These are phyloP conservation scores for Melianthus villosus DNA, from an alignment of 441 rosid species.

Conservation along the genomic window DNA sequence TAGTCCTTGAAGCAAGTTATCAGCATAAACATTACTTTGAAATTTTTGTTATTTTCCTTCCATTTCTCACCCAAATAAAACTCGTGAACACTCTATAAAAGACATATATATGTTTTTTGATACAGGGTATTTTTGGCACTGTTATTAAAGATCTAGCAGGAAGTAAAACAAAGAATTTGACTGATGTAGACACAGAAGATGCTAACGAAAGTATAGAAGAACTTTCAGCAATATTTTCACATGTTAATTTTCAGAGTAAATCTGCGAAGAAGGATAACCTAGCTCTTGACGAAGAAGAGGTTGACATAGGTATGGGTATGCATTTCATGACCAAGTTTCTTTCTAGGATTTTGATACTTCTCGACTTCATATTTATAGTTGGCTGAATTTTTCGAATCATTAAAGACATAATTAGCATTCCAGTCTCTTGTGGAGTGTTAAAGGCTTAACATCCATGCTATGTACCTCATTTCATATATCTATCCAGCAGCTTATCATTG, in stretches of 20 bases:
- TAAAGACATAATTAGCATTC: no score
- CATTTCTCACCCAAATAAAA: not conserved
- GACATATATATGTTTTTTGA: conserved; percentile 8
- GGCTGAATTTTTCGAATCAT: conserved; percentile 1
- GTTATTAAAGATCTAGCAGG: conserved; percentile 44
- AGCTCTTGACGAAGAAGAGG: conserved; percentile 25
- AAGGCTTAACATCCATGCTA: no score
- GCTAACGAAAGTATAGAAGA: conserved; percentile 46
- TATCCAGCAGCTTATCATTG: no score
- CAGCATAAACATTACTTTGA: no score
- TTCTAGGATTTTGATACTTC: not conserved
- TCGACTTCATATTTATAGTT: not conserved
- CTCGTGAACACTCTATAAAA: not conserved
- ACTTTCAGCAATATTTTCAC: conserved; percentile 35
- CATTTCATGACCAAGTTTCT: not conserved
- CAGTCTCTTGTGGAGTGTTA: no score
- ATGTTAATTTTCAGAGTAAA: conserved; percentile 39
- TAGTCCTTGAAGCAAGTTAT: no score
- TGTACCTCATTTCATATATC: no score
- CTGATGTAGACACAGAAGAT: conserved; percentile 47
- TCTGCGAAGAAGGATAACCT: conserved; percentile 17
- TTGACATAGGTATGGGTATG: conserved; percentile 40
- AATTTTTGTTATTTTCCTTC: not conserved
- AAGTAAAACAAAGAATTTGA: conserved; percentile 35
- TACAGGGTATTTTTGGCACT: conserved; percentile 68